Conservation (phyloP, 116 monocot genomes). For the Phalaenopsis hybrid region DNA sequence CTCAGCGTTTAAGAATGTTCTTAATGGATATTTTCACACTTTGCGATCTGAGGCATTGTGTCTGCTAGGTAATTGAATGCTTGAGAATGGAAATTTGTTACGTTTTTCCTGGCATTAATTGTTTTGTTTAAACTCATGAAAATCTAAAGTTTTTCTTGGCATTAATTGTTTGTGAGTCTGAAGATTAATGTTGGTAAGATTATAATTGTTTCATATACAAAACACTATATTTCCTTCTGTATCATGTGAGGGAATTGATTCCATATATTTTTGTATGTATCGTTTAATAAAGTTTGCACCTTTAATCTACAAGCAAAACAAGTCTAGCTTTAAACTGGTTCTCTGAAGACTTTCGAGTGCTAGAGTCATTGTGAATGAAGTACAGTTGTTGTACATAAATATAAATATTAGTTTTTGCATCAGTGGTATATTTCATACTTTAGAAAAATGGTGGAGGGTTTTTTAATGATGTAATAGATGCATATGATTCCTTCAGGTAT, state of each 20-base stretch:
- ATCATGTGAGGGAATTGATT: background rate
- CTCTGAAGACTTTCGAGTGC: background rate
- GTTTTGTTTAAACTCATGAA: background rate
- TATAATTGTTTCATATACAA: background rate
- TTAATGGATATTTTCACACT: conserved; percentile 91
- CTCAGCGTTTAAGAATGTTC: conserved; percentile 90
- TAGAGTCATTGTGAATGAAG: background rate
- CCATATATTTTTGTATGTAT: background rate
- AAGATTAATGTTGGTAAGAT: too few relatives aligned
- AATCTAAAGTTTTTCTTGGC: background rate
- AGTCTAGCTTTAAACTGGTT: background rate
- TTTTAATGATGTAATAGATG: too few relatives aligned
- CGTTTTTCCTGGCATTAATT: background rate
- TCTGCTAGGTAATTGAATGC: background rate
- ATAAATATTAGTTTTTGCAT: too few relatives aligned
- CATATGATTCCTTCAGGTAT: too few relatives aligned
- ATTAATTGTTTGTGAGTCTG: background rate
- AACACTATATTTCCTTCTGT: background rate
- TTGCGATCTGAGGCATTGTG: conserved; percentile 83
- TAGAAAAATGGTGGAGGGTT: too few relatives aligned
- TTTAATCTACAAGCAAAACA: background rate
- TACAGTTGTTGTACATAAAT: too few relatives aligned
- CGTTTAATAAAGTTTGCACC: too few relatives aligned
- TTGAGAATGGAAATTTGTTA: background rate
- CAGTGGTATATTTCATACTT: too few relatives aligned